A percentile compares a stretch with the other conserved stretches of the same genome.
phyloP scores from a whole-genome alignment of 441 rosid species.

The Metrosideros polymorpha region DNA sequence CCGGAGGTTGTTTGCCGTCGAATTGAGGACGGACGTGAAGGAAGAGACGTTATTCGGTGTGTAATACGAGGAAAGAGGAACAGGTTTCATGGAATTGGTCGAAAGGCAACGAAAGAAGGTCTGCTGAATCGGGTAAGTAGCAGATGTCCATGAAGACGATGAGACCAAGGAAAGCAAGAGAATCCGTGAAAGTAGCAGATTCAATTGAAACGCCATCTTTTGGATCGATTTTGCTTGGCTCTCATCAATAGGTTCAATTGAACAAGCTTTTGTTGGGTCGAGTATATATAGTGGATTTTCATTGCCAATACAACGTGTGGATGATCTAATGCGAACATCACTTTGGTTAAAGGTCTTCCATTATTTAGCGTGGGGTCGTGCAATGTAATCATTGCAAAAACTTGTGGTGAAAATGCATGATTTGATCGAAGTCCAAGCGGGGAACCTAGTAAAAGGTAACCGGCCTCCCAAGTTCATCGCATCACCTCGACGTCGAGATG shows the following conservation, averaged over 20 bases:
- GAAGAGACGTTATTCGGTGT: neutral
- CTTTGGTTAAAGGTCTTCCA: neutral
- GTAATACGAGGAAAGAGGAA: neutral
- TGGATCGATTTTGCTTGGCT: neutral
- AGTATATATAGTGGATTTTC: neutral
- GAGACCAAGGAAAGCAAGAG: neutral
- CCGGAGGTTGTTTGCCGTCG: conserved; percentile 1
- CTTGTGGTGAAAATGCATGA: neutral
- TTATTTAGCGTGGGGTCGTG: neutral
- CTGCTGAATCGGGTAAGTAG: neutral
- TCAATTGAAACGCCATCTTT: neutral
- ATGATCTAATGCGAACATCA: neutral
- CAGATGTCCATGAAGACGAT: neutral
- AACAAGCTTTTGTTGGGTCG: neutral
- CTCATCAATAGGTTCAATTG: neutral
- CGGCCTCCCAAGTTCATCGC: neutral
- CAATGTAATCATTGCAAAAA: neutral
- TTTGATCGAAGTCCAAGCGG: too few species aligned
- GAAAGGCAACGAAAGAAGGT: neutral
- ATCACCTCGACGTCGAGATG: neutral
- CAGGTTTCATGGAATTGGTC: neutral
- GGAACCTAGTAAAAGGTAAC: neutral
- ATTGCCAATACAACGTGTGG: neutral
- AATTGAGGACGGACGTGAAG: neutral
- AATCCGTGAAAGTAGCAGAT: neutral